Base-by-base conservation (phyloP, 164 flowering plant species). In the Protea cynaroides region DNA sequence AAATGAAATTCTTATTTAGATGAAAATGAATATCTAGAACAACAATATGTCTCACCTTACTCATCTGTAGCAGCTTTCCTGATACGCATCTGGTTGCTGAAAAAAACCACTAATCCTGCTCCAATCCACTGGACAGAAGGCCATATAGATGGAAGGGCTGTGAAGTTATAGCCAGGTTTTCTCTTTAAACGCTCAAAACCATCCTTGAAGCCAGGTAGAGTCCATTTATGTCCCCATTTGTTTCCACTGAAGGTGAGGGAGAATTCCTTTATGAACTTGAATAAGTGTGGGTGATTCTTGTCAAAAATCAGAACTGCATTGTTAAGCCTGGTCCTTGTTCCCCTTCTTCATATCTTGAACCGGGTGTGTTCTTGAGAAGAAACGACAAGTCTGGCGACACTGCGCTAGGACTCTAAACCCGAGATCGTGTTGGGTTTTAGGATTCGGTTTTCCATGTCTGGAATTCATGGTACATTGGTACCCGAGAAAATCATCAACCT, bases 41-140 rank as follows among this genome's bases (percentile, higher is more conserved):
- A n/a, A n/a, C n/a, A n/a, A n/a, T n/a, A n/a, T n/a, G 19, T 50
- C 23, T 17, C 53, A 4, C 53, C n/a, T n/a, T 18, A 18, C 53
- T 50, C 18, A 50, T 2, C 21, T 50, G 53, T 14, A 15, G 19
- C 53, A 50, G 53, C 53, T 50, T 50, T 15, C 21, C 2, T 2
- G n/a, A 15, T 50, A 50, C 18, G 21, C 53, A 50, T 50, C 53
- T n/a, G 7, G 53, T 7, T 7, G 15, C 53, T 50, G n/a, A 21
- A 85, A 85, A 18, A 69, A 65, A 7, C 74, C 67, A 0, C 51
- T 60, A 0, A 87, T 79, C 64, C 71, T 58, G 0, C 2, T 70
- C 92, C 89, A 87, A n/a, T 68, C 69, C n/a, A 85, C 85, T 0
- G 92, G 92, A 65, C 85, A 87, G 47, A 87, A 87, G 0, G 88